These are phyloP conservation scores for Amniculicola lignicola DNA, from an alignment of 495 filamentous ascomycete genomes.

Conservation along the genomic window DNA sequence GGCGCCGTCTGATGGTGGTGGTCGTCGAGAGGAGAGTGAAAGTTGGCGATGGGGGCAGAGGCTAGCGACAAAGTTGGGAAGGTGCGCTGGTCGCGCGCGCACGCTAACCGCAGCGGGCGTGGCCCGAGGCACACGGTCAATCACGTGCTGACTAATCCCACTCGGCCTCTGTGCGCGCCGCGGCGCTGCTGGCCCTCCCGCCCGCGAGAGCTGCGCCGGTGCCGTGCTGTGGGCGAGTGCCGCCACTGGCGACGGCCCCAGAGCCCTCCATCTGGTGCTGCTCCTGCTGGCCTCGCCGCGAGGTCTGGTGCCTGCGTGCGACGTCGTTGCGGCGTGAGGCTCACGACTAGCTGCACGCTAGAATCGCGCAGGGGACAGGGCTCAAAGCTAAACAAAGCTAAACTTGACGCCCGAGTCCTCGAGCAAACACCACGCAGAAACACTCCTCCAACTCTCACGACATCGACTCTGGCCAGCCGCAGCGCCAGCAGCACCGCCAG, in stretches of 20 bases:
- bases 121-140: neutral
- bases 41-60: constrained; percentile 19
- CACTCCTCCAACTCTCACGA: too few relatives aligned
- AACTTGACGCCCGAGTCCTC: too few relatives aligned
- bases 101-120: neutral
- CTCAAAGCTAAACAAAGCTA: neutral
- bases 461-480: neutral
- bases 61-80: constrained; percentile 31
- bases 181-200: neutral
- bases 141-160: neutral
- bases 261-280: constrained; percentile 1
- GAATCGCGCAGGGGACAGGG: neutral
- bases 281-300: neutral
- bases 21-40: constrained; percentile 5
- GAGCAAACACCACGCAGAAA: too few relatives aligned
- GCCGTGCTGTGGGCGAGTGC: neutral
- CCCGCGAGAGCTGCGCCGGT: neutral
- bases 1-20: too few relatives aligned
- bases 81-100: constrained; percentile 13
- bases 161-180: neutral
- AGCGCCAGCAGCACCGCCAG: neutral
- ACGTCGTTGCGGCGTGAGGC: constrained; percentile 10
- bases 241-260: neutral
- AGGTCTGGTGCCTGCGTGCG: neutral
- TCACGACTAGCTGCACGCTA: constrained; percentile 16